Evolutionary conservation across 495 filamentous ascomycete genomes (phyloP), one percentile per base, ranked within the genome.

Genomic region (Talaromyces borbonicus): DNA sequence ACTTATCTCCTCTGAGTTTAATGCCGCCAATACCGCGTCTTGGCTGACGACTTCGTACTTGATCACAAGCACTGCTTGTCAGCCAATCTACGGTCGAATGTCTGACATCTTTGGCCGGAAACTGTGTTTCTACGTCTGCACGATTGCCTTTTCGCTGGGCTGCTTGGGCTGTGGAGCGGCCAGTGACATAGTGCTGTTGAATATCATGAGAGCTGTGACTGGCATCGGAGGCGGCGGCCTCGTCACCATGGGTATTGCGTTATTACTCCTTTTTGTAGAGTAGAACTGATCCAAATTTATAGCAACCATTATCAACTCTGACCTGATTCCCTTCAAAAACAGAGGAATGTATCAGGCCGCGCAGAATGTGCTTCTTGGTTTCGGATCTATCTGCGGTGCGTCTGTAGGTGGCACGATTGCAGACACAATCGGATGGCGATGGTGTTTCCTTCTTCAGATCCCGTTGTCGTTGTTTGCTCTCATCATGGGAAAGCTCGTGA

Each of bases 171-270:
- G 68, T 47, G 77, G 69, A 0, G 25, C 72, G 9, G 76, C 75
- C 7, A 60, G 58, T 16, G 60, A 69, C 23, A 71, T 84, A 48
- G 57, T 76, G 52, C 67, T 75, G 5, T 78, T 95, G 59, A 90
- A 95, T 40, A 53, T 84, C 2, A 90, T 90, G 40, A 65, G 90
- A 12, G 81, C 92, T 2, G 59, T 95, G 8, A 86, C 87, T 4
- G 79, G 78, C 0, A 72, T 81, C 47, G 79, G 77, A 4, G 79
- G 77, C 2, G 74, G 75, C 0, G 76, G 75, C 1, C 52, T 80
- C 30, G 79, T 80, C 70, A 78, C 77, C 0, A 78, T 79, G 75
- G 75, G 72, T 75, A 56, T 60, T 2, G 14, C 11, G 8, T 27
- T 39, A 3, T 15, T 36, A 5, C 8, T 12, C 3, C 2, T 11